phyloP scores from a whole-genome alignment of 2,329 filamentous ascomycete genomes.

The Curvularia lunata region DNA sequence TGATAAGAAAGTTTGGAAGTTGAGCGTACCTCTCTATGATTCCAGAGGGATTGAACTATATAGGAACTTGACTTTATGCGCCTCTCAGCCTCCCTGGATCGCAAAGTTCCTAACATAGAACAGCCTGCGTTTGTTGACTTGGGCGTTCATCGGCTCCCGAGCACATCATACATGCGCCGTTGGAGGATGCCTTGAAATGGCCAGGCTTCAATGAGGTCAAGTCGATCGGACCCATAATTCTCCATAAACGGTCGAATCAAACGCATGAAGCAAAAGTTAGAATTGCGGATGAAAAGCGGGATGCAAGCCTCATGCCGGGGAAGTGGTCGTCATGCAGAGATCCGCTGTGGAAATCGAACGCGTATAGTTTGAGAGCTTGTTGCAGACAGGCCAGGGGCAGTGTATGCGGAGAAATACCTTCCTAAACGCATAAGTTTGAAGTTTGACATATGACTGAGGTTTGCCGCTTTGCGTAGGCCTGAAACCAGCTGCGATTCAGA shows the following conservation, averaged over 20 bases:
- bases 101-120: conserved; percentile 17
- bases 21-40: conserved; percentile 25
- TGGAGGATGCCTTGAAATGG: conserved; percentile 39
- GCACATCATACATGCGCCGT: conserved; percentile 44
- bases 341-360: conserved; percentile 39
- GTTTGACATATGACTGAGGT: conserved; percentile 34
- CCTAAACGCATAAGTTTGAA: conserved; percentile 48
- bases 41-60: conserved; percentile 30
- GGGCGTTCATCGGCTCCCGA: conserved; percentile 34
- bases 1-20: conserved; percentile 22
- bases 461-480: conserved; percentile 28
- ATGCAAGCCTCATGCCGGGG: conserved; percentile 26
- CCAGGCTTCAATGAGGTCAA: conserved; percentile 27
- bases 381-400: conserved; percentile 37
- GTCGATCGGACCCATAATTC: conserved; percentile 31
- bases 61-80: conserved; percentile 17
- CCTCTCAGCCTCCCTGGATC: conserved; percentile 17
- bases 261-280: conserved; percentile 33
- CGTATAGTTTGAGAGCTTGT: conserved; percentile 44
- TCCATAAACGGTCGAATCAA: conserved; percentile 44
- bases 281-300: conserved; percentile 22
- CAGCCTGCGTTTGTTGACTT: conserved; percentile 23
- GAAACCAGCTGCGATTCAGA: conserved; percentile 46
- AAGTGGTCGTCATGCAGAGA: conserved; percentile 27
- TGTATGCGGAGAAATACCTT: conserved; percentile 30